phyloP scores from a whole-genome alignment of 2,329 filamentous ascomycete species.

The Ophiostoma sp. region DNA sequence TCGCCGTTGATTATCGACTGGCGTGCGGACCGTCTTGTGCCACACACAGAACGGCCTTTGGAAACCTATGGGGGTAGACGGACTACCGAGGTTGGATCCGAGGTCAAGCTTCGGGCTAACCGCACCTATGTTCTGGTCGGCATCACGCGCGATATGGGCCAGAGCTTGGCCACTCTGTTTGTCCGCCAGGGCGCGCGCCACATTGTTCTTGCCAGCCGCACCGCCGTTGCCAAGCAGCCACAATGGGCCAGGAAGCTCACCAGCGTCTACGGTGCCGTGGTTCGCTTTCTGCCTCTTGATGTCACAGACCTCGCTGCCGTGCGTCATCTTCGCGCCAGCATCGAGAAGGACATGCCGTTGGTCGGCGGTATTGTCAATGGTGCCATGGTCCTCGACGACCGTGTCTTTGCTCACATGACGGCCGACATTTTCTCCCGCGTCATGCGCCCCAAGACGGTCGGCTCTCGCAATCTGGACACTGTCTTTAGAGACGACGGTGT shows the following conservation, averaged over 20 bases:
- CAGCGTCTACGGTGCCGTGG: constrained; percentile 26
- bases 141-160: constrained; percentile 42
- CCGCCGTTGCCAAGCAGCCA: constrained; percentile 30
- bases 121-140: constrained; percentile 41
- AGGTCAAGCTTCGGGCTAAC: constrained; percentile 29
- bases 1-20: constrained; percentile 36
- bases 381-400: constrained; percentile 44
- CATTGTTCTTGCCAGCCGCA: constrained; percentile 40
- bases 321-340: constrained; percentile 28
- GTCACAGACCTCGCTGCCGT: constrained; percentile 33
- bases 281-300: constrained; percentile 31
- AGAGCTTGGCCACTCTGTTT: constrained; percentile 40
- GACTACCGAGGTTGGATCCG: background rate
- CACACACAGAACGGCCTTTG: constrained; percentile 27
- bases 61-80: constrained; percentile 1
- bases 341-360: constrained; percentile 30
- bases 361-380: constrained; percentile 42
- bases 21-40: constrained; percentile 34
- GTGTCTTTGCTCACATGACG: constrained; percentile 41
- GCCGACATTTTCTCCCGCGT: constrained; percentile 37
- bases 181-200: constrained; percentile 37
- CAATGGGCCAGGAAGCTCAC: constrained; percentile 35
- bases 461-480: constrained; percentile 38
- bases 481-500: constrained; percentile 31
- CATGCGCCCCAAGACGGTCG: constrained; percentile 39